phyloP scores from a whole-genome alignment of 2,329 filamentous ascomycete species.

The Aphanocladium album region DNA sequence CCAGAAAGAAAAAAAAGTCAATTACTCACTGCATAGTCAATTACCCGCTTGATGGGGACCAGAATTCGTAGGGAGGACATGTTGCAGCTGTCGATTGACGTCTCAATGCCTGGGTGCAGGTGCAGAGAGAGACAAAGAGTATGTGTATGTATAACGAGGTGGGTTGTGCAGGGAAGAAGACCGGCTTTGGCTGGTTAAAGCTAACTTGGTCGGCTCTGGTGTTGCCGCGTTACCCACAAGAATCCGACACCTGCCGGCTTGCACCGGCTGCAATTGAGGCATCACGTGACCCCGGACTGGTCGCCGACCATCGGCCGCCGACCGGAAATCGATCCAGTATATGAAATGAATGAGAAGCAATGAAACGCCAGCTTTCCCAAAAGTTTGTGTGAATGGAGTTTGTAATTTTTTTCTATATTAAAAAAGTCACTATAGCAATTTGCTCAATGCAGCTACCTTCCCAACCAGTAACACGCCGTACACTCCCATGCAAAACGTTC shows the following conservation, averaged over 20 bases:
- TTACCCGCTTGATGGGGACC: conserved; percentile 77
- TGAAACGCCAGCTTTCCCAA: no score
- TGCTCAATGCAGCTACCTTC: conserved; percentile 3
- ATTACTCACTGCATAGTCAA: conserved; percentile 81
- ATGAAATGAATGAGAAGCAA: background rate
- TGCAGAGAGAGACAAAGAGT: conserved; percentile 16
- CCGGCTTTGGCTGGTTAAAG: background rate
- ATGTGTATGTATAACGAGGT: no score
- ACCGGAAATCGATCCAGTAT: conserved; percentile 1
- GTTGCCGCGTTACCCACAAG: background rate
- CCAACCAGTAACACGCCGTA: conserved; percentile 9
- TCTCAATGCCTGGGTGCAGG: conserved; percentile 22
- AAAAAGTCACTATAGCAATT: conserved; percentile 3
- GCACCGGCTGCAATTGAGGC: conserved; percentile 38
- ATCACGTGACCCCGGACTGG: conserved; percentile 29
- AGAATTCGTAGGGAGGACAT: conserved; percentile 69
- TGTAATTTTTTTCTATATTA: conserved; percentile 1
- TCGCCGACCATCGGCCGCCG: conserved; percentile 10
- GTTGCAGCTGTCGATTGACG: conserved; percentile 13
- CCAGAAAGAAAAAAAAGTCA: conserved; percentile 11
- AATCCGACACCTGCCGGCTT: conserved; percentile 34
- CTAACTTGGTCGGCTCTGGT: background rate
- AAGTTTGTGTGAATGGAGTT: background rate
- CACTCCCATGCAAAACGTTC: conserved; percentile 11
- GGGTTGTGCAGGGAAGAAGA: conserved; percentile 6